Percentiles rank a stretch among this genome's conserved stretches.
These are phyloP conservation scores for Solanum boliviense DNA, from an alignment of 257 asterid genomes.

Conservation along the genomic window DNA sequence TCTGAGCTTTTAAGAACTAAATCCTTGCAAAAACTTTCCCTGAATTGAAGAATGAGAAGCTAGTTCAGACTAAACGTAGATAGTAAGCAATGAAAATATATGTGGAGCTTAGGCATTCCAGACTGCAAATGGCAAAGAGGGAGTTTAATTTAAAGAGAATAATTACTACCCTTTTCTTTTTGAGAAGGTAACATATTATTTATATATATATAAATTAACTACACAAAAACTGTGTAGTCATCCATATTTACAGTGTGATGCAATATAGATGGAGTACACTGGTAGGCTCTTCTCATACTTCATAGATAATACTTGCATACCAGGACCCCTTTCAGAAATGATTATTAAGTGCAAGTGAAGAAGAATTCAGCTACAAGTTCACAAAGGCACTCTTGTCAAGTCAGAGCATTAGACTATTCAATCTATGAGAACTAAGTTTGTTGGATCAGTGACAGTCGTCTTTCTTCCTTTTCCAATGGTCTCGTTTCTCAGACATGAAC, in stretches of 20 bases:
- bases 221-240: not conserved
- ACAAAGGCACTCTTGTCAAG: not conserved
- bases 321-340: not conserved
- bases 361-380: not conserved
- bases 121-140: not conserved
- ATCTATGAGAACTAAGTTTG: not conserved
- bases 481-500: not conserved
- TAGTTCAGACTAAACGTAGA: not conserved
- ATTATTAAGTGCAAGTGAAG: not conserved
- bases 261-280: not conserved
- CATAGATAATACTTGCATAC: not conserved
- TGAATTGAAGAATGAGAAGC: constrained; percentile 14
- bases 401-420: not conserved
- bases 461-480: not conserved
- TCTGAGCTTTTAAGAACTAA: constrained; percentile 23
- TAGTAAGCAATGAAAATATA: not conserved
- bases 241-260: not conserved
- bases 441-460: not conserved
- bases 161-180: not conserved
- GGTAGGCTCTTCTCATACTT: not conserved
- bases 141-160: not conserved
- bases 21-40: constrained; percentile 50
- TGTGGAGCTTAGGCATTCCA: not conserved
- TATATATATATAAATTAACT: not conserved
- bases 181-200: not conserved